These are phyloP conservation scores for Aspergillus fructus DNA, from an alignment of 2,329 filamentous ascomycete species.

Conservation along the genomic window DNA sequence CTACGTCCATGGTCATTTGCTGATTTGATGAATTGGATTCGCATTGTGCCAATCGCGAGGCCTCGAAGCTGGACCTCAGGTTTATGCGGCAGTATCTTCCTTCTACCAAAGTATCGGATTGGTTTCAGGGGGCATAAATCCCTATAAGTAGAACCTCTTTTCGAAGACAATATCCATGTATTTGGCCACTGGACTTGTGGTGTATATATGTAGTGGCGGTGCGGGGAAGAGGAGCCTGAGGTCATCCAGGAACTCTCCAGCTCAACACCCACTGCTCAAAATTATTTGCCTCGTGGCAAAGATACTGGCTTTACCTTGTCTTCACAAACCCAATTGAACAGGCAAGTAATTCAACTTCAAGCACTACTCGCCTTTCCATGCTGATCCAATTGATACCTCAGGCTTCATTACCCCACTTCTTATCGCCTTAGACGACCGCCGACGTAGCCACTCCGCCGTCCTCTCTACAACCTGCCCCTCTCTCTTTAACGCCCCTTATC, in stretches of 20 bases:
- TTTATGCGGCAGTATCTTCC: background rate
- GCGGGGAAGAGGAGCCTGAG: background rate
- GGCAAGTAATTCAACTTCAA: background rate
- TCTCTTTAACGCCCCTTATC: background rate
- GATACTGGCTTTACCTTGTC: background rate
- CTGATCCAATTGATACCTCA: slow-evolving; percentile 1
- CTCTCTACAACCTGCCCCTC: background rate
- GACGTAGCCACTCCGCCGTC: background rate
- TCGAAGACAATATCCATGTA: background rate
- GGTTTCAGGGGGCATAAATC: background rate
- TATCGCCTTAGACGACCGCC: slow-evolving; percentile 3
- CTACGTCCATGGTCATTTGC: slow-evolving; percentile 51
- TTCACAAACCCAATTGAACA: background rate
- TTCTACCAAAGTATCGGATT: slow-evolving; percentile 8
- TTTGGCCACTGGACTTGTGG: background rate
- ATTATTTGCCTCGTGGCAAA: background rate
- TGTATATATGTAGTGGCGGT: background rate
- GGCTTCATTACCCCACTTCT: slow-evolving; percentile 2
- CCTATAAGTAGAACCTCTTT: background rate
- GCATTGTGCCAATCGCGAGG: too few species aligned
- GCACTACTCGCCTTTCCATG: background rate
- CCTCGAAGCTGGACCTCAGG: background rate
- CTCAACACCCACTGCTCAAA: background rate
- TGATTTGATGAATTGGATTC: background rate
- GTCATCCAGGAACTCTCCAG: background rate